A percentile compares a stretch with the other conserved stretches of the same genome.
Conservation (phyloP, 2,329 filamentous ascomycete species). For the Calycina herbarum region DNA sequence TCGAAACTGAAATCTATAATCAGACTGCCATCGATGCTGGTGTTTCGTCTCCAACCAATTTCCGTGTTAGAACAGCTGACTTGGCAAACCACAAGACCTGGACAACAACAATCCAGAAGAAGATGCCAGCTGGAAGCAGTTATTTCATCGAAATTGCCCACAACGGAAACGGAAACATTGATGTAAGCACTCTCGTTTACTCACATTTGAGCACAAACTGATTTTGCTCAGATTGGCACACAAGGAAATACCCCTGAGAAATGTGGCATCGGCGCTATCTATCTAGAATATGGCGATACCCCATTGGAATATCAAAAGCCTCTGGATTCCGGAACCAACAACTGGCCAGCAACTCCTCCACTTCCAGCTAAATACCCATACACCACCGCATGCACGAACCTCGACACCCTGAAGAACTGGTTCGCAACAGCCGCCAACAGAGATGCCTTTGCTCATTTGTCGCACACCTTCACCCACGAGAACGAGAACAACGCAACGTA, state of each 20-base stretch:
- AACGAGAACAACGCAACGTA: conserved; percentile 60
- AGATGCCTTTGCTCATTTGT: conserved; percentile 55
- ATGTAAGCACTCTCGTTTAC: conserved; percentile 19
- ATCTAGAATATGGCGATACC: conserved; percentile 45
- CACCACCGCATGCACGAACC: conserved; percentile 42
- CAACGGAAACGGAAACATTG: conserved; percentile 53
- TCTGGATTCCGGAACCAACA: conserved; percentile 47
- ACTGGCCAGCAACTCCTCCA: conserved; percentile 46
- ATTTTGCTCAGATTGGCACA: background rate
- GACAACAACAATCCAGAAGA: conserved; percentile 42
- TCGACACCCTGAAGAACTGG: conserved; percentile 51
- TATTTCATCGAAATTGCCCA: conserved; percentile 54
- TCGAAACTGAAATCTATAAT: conserved; percentile 48
- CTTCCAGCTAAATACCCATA: conserved; percentile 23
- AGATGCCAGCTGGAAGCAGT: conserved; percentile 45
- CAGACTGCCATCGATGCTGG: conserved; percentile 28
- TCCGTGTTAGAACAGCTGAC: conserved; percentile 49
- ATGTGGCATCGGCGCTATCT: conserved; percentile 36
- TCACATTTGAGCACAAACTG: background rate
- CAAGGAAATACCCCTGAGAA: background rate
- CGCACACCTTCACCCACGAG: conserved; percentile 61
- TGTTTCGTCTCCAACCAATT: conserved; percentile 34
- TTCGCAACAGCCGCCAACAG: conserved; percentile 48
- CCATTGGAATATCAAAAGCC: conserved; percentile 46
- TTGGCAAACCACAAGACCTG: conserved; percentile 45